Base-by-base conservation (phyloP, 1,284 basidiomycete species). In the Exsudoporus floridanus region DNA sequence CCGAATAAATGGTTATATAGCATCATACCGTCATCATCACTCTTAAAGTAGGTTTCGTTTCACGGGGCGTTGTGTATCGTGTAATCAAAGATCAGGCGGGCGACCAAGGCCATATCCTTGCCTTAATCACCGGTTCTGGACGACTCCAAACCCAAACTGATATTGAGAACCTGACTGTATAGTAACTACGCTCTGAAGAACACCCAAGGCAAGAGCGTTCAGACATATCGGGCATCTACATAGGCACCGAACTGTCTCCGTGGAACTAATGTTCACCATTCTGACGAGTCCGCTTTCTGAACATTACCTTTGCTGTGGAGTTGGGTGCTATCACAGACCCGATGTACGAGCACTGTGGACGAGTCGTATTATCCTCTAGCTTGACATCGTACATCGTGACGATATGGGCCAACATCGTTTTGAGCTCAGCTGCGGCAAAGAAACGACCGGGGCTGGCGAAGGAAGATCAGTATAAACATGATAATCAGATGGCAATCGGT, bases 321-420 rank as follows among this genome's bases (percentile, higher is more conserved):
- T 48, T 52, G 8, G 47, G 25, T 14, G 27, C 6, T 12, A 45
- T 43, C 6, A 18, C 27, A 19, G 7, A 34, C 3, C 49, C 46
- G 8, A 62, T 38, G 7, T 21, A 14, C 18, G 48, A 18, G 13
- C 19, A 40, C 9, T 9, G 19, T 67, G 35, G 64, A 71, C 14
- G 73, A 73, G 33, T 61, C 62, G 44, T 43, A 4, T 55, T 50
- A 3, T 48, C 46, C 46, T 58, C 61, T 18, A 63, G 45, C 49
- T 60, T 66, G 46, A 70, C n/a, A 49, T 70, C 69, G 39, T 68
- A 69, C 9, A 49, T 57, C 18, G 53, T 25, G n/a, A 70, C 49
- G 23, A 69, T 40, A 41, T 70, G 54, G 0, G 68, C 66, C 35
- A 70, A 50, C 55, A 66, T 61, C 8, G 54, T 46, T 46, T 66